These are phyloP conservation scores for Tylopilus cervinicoccineus DNA, from an alignment of 768 basidiomycete genomes.

Conservation along the genomic window DNA sequence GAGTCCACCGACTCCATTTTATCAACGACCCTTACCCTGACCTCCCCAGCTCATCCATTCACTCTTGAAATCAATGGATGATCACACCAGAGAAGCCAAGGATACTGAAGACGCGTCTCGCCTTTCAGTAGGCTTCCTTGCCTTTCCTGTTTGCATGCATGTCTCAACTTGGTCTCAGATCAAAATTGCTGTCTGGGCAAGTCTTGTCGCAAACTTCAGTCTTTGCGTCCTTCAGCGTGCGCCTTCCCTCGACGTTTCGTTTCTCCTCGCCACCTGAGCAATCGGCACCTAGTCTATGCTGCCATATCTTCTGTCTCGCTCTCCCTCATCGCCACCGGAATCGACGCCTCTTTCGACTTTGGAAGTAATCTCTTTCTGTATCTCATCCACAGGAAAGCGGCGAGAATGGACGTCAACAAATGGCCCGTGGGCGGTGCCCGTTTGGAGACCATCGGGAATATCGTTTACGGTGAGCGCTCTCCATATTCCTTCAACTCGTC, in stretches of 20 bases:
- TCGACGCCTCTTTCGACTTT: constrained; percentile 84
- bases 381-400: constrained; percentile 73
- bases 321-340: constrained; percentile 83
- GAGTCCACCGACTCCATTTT: constrained; percentile 17
- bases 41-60: constrained; percentile 70
- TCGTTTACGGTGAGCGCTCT: constrained; percentile 62
- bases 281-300: constrained; percentile 67
- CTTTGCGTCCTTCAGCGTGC: constrained; percentile 71
- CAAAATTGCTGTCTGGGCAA: constrained; percentile 83
- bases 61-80: constrained; percentile 89
- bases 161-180: constrained; percentile 44
- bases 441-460: constrained; percentile 86
- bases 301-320: constrained; percentile 82
- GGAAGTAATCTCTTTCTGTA: constrained; percentile 81
- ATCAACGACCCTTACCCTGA: neutral
- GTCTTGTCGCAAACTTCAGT: constrained; percentile 70
- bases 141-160: neutral
- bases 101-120: constrained; percentile 63
- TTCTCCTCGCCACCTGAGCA: neutral
- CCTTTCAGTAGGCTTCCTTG: constrained; percentile 48
- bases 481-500: neutral
- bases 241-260: neutral
- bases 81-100: constrained; percentile 79
- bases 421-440: constrained; percentile 94
- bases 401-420: constrained; percentile 67